Base-by-base conservation (phyloP, 495 filamentous ascomycete genomes). In the Aspergillus funiculosus region DNA sequence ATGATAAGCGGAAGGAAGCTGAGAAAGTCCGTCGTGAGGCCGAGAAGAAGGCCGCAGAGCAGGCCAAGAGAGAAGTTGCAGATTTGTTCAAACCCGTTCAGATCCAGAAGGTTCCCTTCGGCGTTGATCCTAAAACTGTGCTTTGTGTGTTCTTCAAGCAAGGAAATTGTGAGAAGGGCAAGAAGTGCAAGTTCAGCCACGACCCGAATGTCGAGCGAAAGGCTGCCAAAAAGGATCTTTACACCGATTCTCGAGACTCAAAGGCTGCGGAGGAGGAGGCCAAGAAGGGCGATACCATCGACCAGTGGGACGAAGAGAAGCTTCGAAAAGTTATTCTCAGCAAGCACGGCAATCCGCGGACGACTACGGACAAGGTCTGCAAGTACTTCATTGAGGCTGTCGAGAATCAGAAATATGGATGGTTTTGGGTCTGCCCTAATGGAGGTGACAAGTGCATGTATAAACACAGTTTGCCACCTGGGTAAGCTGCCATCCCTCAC, bases 371-470 rank as follows among this genome's bases (percentile, higher is more conserved):
- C 57, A 99, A 95, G 66, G 90, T 97, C 46, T 99, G 92, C 85
- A 99, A 97, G 69, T 94, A 72, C 74, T 99, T 99, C 67, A 92
- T 96, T 65, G 88, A 94, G 47, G 92, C 92, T 2, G 90, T 99
- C 41, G 92, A 99, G 69, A 92, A 97, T 53, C 83, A 85, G 53
- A 97, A 96, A 70, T 99, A 99, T 56, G 92, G 92, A 51, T 99
- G 92, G 92, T 95, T 97, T 69, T 99, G 92, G 92, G 73, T 76
- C 26, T 99, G 92, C 80, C 92, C 92, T 37, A 97, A 97, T 64
- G 90, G 87, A 48, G 94, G 87, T 40, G 83, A 99, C 66, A 86
- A 94, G 68, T 99, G 92, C 84, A 96, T 89, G 85, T 99, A 99
- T 60, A 88, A 85, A 67, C 92, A 99, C 64, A 87, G 84, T 49